Base-by-base conservation (phyloP, 2,329 filamentous ascomycete genomes). In the Knufia fluminis region DNA sequence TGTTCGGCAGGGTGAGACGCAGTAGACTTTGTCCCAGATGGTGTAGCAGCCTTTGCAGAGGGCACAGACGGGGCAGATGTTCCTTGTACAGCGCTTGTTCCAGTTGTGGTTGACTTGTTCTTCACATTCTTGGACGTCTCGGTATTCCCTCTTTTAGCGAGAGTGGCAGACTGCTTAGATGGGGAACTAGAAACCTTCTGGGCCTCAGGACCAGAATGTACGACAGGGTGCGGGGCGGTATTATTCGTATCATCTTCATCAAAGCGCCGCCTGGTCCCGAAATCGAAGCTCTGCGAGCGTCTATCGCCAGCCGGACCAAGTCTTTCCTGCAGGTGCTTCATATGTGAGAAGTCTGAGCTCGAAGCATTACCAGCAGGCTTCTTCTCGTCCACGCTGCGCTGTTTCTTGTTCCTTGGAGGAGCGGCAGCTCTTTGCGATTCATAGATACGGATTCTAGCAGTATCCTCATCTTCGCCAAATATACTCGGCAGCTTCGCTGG, bases 161-260 rank as follows among this genome's bases (percentile, higher is more conserved):
- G 57, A 23, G 60, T 57, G 57, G 54, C 28, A 57, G 58, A 17
- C 51, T 46, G 19, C 49, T 62, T 26, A 57, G 58, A 28, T 51
- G 55, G 44, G 45, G 53, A 45, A 56, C 63, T 64, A 49, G 67
- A 60, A 20, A 71, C 68, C 36, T 67, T 68, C 40, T 66, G 59
- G 56, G 76, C 70, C 54, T 88, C 80, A 50, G 90, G 87, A 3
- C 90, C 90, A 43, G 77, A 83, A 28, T 87, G 88, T 31, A 96
- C 76, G 23, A 82, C 90, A 3, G 91, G 91, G 32, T 84, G 91
- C 12, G 91, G 90, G 22, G 89, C 90, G 46, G 88, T 85, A 63
- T 92, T 85, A 67, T 83, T 17, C 1, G 43, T 26, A 28, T 54
- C 23, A 3, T 39, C 45, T 16, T 39, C 45, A 14, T 48, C 22